Evolutionary conservation across 257 asterid species (phyloP), one percentile per base, ranked within the genome.

Genomic region (Lithospermum erythrorhizon): DNA sequence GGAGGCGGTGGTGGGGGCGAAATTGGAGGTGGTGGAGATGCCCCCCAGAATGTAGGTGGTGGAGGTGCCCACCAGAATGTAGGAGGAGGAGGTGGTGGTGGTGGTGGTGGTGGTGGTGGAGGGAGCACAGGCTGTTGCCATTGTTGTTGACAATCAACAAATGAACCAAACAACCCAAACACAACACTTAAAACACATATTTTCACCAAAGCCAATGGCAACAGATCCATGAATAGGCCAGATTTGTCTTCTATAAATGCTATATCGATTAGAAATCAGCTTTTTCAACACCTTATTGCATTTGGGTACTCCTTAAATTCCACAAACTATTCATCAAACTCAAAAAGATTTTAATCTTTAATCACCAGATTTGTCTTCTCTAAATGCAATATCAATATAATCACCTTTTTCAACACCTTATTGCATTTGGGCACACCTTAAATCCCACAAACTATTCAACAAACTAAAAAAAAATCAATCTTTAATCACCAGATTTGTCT

Each of bases 221-320:
- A 68, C 10, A 84, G 77, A 78, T 78, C 94, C 95, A 85, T 83
- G 41, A 56, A 75, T 68, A 1, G 41, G 21, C 55, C 70, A 8
- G 14, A 53, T 32, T 58, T 41, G 1, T 41, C 18, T 41, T 14
- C 49, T 41, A 41, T 14, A 41, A 14, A 41, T 11, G 17, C 13
- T 41, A 41, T 41, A 13, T 62, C 62, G 72, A 75, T 65, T 63
- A 70, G 32, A 27, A 59, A 32, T 61, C 53, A 45, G 61, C 69
- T 68, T 58, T 62, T 65, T 57, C 20, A 30, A 61, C 62, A 65
- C 69, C 78, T 67, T 82, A 64, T 62, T 62, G 75, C 89, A 84
- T 84, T 75, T 79, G 81, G 69, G 67, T 70, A 71, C 55, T 64
- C 52, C 63, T 61, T 75, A 32, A 68, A 75, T 35, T 3, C 14